Evolutionary conservation across 306 rosid genomes (phyloP), one percentile per base, ranked within the genome.

Genomic region (Dryas octopetala): DNA sequence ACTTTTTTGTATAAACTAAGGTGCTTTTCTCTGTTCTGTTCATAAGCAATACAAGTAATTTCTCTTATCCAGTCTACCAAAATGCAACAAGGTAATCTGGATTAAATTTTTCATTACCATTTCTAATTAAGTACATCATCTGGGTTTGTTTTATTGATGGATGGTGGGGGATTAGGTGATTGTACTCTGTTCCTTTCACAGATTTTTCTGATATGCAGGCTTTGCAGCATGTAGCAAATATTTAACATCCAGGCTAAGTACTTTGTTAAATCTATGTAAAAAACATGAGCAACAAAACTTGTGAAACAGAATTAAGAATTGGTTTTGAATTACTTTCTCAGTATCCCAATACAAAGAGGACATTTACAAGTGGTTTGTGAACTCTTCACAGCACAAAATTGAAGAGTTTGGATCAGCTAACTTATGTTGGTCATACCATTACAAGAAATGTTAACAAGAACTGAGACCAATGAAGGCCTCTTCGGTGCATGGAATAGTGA

Each of bases 401-500:
- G 64, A 54, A 54, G 64, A 70, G 51, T 41, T 70, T 11, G 23
- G 49, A 53, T 54, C 15, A 40, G 26, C 38, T 32, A 32, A 32
- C 38, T 5, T n/a, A 40, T 17, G 49, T 15, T 62, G 1, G 8
- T 5, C 52, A 63, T 51, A 51, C 47, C 74, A 53, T 53, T 70
- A 43, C 0, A 15, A 60, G 61, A 62, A n/a, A 66, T 65, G 70
- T 5, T 19, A 65, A 70, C 70, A 19, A 63, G 80, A 76, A 75
- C 55, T 47, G 19, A 65, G 77, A 59, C 64, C 40, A 17, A 64
- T 5, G 68, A 74, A 70, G 49, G 23, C 48, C 9, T 74, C 71
- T 46, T 74, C 80, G 2, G 16, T 63, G 74, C 80, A 82, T 12
- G 77, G 80, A 54, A 82, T 74, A 3, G 83, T 81, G 40, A 81